phyloP scores from a whole-genome alignment of 257 asterid genomes.

The Fraxinus quadrangulata region DNA sequence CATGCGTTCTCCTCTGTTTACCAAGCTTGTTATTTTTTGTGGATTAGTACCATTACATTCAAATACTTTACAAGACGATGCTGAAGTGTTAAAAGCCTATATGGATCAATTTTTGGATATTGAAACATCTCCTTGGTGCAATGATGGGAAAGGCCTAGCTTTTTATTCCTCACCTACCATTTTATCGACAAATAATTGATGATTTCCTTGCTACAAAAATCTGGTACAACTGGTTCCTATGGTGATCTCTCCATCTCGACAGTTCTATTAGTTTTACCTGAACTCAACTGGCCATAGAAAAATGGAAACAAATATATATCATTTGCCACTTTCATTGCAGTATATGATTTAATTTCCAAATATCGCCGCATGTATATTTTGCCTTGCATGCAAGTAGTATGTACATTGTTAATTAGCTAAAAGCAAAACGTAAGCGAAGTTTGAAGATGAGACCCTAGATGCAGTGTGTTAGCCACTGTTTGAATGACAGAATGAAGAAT shows the following conservation, averaged over 20 bases:
- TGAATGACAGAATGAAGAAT: neutral
- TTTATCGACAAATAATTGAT: neutral
- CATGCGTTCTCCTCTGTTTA: neutral
- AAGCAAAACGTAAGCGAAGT: neutral
- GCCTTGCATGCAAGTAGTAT: too few relatives aligned
- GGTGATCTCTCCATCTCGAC: neutral
- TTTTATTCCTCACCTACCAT: neutral
- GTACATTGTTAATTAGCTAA: neutral
- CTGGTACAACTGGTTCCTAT: neutral
- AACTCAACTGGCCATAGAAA: slow-evolving; percentile 13
- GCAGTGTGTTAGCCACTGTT: neutral
- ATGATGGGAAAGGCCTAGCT: neutral
- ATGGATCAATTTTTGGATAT: too few relatives aligned
- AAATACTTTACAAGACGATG: neutral
- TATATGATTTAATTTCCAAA: neutral
- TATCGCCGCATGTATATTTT: neutral
- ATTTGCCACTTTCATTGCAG: neutral
- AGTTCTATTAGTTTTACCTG: neutral
- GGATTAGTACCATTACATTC: neutral
- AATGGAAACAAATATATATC: neutral
- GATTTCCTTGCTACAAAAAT: slow-evolving; percentile 15
- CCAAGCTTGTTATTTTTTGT: neutral
- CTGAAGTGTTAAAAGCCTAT: neutral
- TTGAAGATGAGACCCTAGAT: too few relatives aligned
- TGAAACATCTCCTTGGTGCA: neutral